Percentiles rank a stretch among this genome's conserved stretches.
phyloP scores from a whole-genome alignment of 2,329 filamentous ascomycete species.

The Calycina herbarum region DNA sequence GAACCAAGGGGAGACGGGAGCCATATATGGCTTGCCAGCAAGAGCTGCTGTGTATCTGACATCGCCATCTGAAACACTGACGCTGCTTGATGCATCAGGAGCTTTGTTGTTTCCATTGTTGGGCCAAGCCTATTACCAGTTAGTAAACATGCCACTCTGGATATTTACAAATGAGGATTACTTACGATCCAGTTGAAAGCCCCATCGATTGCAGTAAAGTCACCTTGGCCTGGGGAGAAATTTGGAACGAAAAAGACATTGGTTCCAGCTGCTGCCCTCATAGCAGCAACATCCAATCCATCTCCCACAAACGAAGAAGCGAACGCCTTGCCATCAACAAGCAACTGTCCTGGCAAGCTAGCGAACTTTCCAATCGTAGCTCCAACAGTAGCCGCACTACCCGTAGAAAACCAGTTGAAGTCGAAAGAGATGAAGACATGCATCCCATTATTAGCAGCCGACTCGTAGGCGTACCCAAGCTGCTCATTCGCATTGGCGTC shows the following conservation, averaged over 20 bases:
- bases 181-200: conserved; percentile 30
- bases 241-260: conserved; percentile 30
- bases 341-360: conserved; percentile 38
- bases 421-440: conserved; percentile 40
- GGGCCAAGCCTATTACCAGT: conserved; percentile 23
- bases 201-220: conserved; percentile 25
- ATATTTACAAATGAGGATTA: not conserved
- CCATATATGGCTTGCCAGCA: conserved; percentile 27
- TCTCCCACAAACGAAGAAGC: conserved; percentile 54
- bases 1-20: conserved; percentile 42
- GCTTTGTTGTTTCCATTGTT: conserved; percentile 31
- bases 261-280: conserved; percentile 38
- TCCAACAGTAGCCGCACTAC: conserved; percentile 24
- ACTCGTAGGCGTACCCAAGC: conserved; percentile 35
- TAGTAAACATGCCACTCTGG: too few relatives aligned
- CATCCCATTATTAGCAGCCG: conserved; percentile 32
- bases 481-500: conserved; percentile 35
- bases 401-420: conserved; percentile 25
- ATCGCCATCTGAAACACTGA: conserved; percentile 27
- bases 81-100: conserved; percentile 22
- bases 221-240: conserved; percentile 24
- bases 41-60: conserved; percentile 22
- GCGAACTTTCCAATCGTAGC: conserved; percentile 35
- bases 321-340: conserved; percentile 37
- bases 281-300: conserved; percentile 42